Evolutionary conservation across 2,329 filamentous ascomycete genomes (phyloP), one percentile per base, ranked within the genome.

Genomic region (Helotiales sp.): DNA sequence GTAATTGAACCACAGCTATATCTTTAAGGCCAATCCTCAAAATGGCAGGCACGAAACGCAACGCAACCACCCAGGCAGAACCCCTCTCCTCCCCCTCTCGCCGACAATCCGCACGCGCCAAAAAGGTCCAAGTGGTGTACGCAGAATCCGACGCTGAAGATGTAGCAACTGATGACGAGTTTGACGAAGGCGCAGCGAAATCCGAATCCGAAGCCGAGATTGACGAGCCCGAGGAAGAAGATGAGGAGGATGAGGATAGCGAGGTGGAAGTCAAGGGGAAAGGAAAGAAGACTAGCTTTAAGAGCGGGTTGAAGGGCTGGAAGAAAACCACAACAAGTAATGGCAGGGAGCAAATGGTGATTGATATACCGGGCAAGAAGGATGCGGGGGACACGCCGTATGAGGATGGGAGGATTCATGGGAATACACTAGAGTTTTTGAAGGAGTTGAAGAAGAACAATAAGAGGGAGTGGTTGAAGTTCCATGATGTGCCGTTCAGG

Each of bases 401-500:
- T 66, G 80, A 81, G 37, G 84, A 87, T 43, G 77, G 82, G 24
- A 83, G 78, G 28, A 68, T 89, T 4, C 87, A 89, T 71, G 80
- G 80, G 30, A 89, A 89, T 68, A 89, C 87, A 0, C 69, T 89
- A 54, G 77, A 83, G 1, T 89, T 89, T 71, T 79, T 90, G 45
- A 79, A 78, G 47, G 87, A 89, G 61, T 80, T 90, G 43, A 87
- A 86, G 74, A 83, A 80, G 13, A 86, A 89, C 72, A 90, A 90
- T 71, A 79, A 83, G 66, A 80, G 87, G 32, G 74, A 80, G 0
- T 90, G 87, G 87, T 79, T 89, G 6, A 87, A 88, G 72, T 79
- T 85, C 87, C 77, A 71, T 79, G 71, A 52, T 22, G 61, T 63
- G 11, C 55, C 59, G 2, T 69, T 61, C 40, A 58, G 64, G 69